Evolutionary conservation across 441 rosid species (phyloP).

Genomic region (Adansonia grandidieri): DNA sequence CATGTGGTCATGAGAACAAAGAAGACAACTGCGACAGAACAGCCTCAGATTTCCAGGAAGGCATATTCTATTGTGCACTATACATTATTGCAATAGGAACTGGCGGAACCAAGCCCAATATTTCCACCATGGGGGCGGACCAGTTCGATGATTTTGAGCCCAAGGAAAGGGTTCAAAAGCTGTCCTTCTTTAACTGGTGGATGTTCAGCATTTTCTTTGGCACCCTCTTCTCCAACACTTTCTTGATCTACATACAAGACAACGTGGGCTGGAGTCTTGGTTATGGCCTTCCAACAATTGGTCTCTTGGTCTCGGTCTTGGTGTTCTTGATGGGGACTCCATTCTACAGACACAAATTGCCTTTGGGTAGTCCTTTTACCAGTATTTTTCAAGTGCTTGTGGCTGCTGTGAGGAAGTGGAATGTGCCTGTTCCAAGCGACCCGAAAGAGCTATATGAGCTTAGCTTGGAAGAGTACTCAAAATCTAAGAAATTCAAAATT

Average conservation of each 20-base stretch:
- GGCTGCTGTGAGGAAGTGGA: slow-evolving; percentile 41
- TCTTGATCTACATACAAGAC: slow-evolving; percentile 46
- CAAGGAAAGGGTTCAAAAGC: slow-evolving; percentile 43
- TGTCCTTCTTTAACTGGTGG: slow-evolving; percentile 58
- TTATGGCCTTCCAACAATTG: slow-evolving; percentile 43
- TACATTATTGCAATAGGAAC: slow-evolving; percentile 39
- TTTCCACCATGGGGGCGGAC: slow-evolving; percentile 53
- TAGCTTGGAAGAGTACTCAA: slow-evolving; percentile 39
- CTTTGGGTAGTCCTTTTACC: slow-evolving; percentile 41
- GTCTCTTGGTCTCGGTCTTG: slow-evolving; percentile 36
- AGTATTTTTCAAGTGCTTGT: slow-evolving; percentile 41
- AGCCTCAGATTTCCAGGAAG: slow-evolving; percentile 35
- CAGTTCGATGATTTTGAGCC: slow-evolving; percentile 51
- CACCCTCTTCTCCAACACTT: slow-evolving; percentile 43
- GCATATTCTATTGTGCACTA: slow-evolving; percentile 40
- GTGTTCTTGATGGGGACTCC: slow-evolving; percentile 37
- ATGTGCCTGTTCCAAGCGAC: slow-evolving; percentile 30
- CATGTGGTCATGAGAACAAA: slow-evolving; percentile 34
- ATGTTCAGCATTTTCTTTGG: slow-evolving; percentile 53
- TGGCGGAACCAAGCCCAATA: slow-evolving; percentile 48
- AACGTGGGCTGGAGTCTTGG: slow-evolving; percentile 41
- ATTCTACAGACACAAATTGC: slow-evolving; percentile 42
- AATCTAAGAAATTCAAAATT: slow-evolving; percentile 29
- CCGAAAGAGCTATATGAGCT: slow-evolving; percentile 41
- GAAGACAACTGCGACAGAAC: slow-evolving; percentile 27